These are phyloP conservation scores for Tetracladium marchalianum DNA, from an alignment of 495 filamentous ascomycete species.

Conservation along the genomic window DNA sequence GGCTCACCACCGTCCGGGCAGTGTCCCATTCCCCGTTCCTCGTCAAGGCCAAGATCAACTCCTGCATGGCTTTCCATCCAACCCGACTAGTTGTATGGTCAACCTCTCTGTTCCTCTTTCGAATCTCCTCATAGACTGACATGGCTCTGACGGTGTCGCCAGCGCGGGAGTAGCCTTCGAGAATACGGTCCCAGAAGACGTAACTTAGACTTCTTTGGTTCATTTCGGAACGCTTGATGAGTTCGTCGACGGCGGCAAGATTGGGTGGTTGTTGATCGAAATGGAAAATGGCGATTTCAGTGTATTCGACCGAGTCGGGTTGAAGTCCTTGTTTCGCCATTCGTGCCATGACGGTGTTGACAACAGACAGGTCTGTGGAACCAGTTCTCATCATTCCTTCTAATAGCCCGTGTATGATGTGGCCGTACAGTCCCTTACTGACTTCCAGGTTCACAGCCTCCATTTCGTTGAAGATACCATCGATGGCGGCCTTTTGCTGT, in stretches of 20 bases:
- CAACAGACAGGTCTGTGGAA: constrained; percentile 33
- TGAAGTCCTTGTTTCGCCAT: constrained; percentile 42
- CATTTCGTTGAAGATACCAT: constrained; percentile 41
- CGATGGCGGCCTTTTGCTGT: constrained; percentile 28
- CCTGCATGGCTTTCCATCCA: constrained; percentile 33
- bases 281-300: constrained; percentile 58
- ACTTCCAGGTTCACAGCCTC: constrained; percentile 38
- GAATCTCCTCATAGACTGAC: constrained; percentile 29
- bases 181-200: constrained; percentile 57
- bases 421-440: constrained; percentile 49
- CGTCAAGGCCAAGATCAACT: constrained; percentile 36
- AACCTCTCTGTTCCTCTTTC: constrained; percentile 12
- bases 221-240: constrained; percentile 38
- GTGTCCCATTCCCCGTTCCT: constrained; percentile 27
- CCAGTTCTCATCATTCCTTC: constrained; percentile 11
- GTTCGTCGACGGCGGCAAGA: constrained; percentile 40
- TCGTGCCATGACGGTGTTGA: constrained; percentile 49
- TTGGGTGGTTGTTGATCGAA: constrained; percentile 48
- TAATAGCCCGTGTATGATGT: constrained; percentile 54
- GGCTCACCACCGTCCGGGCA: constrained; percentile 14
- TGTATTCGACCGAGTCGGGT: constrained; percentile 53
- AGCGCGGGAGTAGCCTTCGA: constrained; percentile 47
- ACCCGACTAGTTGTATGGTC: constrained; percentile 28
- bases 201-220: constrained; percentile 33
- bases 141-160: constrained; percentile 42